Base-by-base conservation (phyloP, 2,329 filamentous ascomycete species). In the Juglanconis sp. region DNA sequence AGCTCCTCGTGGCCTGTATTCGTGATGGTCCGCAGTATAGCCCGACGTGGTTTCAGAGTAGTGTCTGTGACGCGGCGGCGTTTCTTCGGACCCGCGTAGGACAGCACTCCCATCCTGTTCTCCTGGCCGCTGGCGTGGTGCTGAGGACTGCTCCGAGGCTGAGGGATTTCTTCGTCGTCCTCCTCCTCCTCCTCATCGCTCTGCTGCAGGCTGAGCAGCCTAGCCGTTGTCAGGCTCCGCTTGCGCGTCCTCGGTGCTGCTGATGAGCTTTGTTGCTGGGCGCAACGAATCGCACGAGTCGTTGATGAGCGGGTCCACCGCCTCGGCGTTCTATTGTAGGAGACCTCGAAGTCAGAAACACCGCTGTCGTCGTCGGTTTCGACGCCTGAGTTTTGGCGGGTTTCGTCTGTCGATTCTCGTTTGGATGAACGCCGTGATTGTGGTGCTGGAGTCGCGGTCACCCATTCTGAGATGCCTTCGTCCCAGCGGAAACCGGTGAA, bases 401-500 rank as follows among this genome's bases (percentile, higher is more conserved):
- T 30, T n/a, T 36, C 32, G n/a, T 15, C 7, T n/a, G 35, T 31
- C 17, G 5, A 6, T 7, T n/a, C 11, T 9, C 10, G 24, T 7
- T 35, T 30, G n/a, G 11, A 42, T 17, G 40, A 50, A 11, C 30
- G 13, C n/a, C 40, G 42, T 35, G 47, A 47, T 10, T 30, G n/a
- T 17, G 50, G 51, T 30, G 47, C 54, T 15, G 54, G 58, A 8
- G 65, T 69, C 5, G 64, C 63, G 3, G 67, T 65, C 11, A 74
- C 68, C 72, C 72, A 75, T 63, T 75, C 73, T 58, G 72, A 72
- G 54, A 75, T 74, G n/a, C 69, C 72, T 30, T 73, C 73, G 30
- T 75, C 73, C 73, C 73, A 75, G 6, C 67, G 64, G 48, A 73
- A 72, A 0, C 71, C 71, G 1, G 65, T 63, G 56, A 68, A 66